Base-by-base conservation (phyloP, 192 early-diverging fungal genomes). In the Allomyces macrogynus region DNA sequence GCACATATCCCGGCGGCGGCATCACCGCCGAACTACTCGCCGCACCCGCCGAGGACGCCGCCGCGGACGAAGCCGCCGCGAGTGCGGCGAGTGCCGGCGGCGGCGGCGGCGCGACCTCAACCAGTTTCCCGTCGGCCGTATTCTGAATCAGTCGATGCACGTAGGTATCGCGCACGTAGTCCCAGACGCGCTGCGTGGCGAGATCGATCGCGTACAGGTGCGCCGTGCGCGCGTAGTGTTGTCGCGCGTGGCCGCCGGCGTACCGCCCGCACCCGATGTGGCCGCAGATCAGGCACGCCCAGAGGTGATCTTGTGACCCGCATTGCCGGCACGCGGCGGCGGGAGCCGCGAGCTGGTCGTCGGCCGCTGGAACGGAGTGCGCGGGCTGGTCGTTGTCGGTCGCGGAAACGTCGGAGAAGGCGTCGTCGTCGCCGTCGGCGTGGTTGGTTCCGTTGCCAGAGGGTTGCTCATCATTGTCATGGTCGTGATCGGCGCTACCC, bases 281-380 rank as follows among this genome's bases (percentile, higher is more conserved):
- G 1, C 91, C 94, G 72, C 95, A 99, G 25, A 99, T 85, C 60
- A 99, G 75, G 67, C 95, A 99, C 44, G 96, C 95, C 95, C 95
- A 99, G 60, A 99, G 76, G 64, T 87, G 87, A 54, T 84, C 81
- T 3, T 71, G 80, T 7, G 84, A 76, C n/a, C 79, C 77, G 70
- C 95, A 98, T 14, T 80, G 76, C 40, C 76, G 74, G 70, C 95
- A 98, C 66, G 76, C 76, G 71, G 80, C 85, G 27, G 61, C 32
- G 26, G 62, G 1, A 9, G 23, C 60, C 16, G 60, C 64, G 22
- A 32, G n/a, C 23, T n/a, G 75, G 43, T 70, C 64, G 20, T 74
- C 66, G 49, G 68, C 2, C 18, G 61, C 63, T 12, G 32, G 10
- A 32, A 63, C 65, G 7, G 61, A 3, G 32, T 40, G 32, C 3